Base-by-base conservation (phyloP, 495 filamentous ascomycete genomes). In the Daldinia childiae region DNA sequence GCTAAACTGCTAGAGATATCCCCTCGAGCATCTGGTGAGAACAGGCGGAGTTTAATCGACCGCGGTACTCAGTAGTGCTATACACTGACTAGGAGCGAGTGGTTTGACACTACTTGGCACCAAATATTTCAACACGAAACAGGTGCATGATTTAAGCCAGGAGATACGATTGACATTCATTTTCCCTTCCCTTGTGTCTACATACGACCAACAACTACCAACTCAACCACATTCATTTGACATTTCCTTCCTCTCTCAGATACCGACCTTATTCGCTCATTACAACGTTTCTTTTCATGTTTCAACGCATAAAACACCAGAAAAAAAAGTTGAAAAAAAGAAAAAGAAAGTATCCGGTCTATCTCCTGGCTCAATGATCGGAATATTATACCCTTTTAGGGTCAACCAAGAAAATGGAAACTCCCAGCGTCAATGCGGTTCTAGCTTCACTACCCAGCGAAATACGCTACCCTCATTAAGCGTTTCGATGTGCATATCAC, bases 1-100 rank as follows among this genome's bases (percentile, higher is more conserved):
- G 90, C 91, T 4, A 89, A 87, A 74, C 78, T 93, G 12, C 76
- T 93, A 38, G 88, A 92, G 60, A 81, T 92, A 29, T 86, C 85
- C 1, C 83, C 85, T 34, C 81, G 85, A 6, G 74, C 76, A 50
- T 86, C 84, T 11, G 76, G 76, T 19, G 84, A 86, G 64, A 69
- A 72, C 21, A 78, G 74, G 71, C 76, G 73, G 36, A 74, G 76
- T 58, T 39, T 51, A 7, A 38, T 57, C 24, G 74, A 72, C 54
- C 65, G 60, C 17, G 59, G 62, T 27, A 67, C 55, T 52, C 58
- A 74, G 58, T 72, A 72, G 57, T 59, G 58, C 48, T n/a, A 39
- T 61, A 34, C 30, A 65, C 51, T 64, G 59, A 58, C 55, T 27
- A 29, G 51, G 58, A 57, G 26, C 55, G 41, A 58, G 60, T 59